Conservation (phyloP, 2,329 filamentous ascomycete genomes). For the Leptographium flavum region DNA sequence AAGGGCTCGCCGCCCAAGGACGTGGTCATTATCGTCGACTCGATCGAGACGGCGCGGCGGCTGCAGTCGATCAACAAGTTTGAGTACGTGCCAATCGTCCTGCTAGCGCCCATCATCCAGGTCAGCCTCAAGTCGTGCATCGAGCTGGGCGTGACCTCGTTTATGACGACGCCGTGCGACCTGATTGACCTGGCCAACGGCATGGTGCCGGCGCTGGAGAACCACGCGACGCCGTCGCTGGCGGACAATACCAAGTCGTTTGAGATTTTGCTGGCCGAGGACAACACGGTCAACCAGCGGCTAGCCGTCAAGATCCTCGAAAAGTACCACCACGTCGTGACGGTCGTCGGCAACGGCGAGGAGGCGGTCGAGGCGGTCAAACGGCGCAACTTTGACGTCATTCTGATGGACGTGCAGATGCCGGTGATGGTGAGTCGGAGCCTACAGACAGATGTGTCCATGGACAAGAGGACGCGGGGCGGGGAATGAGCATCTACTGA, state of each 20-base stretch:
- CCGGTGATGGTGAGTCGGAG: constrained; percentile 69
- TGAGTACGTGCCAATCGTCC: constrained; percentile 93
- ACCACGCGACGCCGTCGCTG: constrained; percentile 76
- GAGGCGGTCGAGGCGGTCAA: constrained; percentile 90
- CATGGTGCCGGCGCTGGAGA: constrained; percentile 89
- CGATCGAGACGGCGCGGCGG: constrained; percentile 75
- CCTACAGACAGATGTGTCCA: too few species aligned
- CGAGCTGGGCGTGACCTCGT: constrained; percentile 93
- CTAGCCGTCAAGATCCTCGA: constrained; percentile 93
- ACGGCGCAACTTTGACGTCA: constrained; percentile 84
- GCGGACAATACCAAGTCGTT: constrained; percentile 93
- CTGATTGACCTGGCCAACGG: constrained; percentile 91
- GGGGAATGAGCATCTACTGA: too few species aligned
- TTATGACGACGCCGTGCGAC: constrained; percentile 94
- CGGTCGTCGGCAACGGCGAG: constrained; percentile 86
- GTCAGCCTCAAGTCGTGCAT: constrained; percentile 87
- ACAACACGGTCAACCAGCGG: constrained; percentile 94
- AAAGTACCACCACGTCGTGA: constrained; percentile 87
- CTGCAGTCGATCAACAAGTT: constrained; percentile 83
- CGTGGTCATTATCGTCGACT: constrained; percentile 92
- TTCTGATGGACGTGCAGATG: constrained; percentile 99
- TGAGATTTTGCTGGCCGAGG: constrained; percentile 87
- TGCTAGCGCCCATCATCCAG: constrained; percentile 76
- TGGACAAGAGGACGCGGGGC: too few species aligned
- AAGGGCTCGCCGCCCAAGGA: constrained; percentile 62